A percentile compares a stretch with the other conserved stretches of the same genome.
Evolutionary conservation across 805 yeast species (phyloP).

Genomic region (Barnettozyma salicaria): DNA sequence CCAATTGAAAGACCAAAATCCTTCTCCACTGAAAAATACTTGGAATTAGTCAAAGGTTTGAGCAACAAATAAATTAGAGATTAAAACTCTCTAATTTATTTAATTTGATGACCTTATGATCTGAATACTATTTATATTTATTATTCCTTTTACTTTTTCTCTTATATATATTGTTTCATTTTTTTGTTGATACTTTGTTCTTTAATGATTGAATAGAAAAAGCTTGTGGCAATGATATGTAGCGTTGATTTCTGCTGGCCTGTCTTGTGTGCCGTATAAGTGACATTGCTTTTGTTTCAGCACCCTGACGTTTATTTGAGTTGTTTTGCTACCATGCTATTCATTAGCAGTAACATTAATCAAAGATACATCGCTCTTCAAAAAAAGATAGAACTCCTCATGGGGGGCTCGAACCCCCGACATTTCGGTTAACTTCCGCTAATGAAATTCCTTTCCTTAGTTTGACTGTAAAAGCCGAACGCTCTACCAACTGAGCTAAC

Average conservation of each 20-base stretch:
- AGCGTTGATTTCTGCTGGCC: too few relatives aligned
- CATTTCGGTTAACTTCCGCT: conserved; percentile 18
- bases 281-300: too few relatives aligned
- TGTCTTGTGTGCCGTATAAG: too few relatives aligned
- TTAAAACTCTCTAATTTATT: conserved; percentile 3
- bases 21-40: conserved; percentile 89
- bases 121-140: conserved; percentile 7
- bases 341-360: too few relatives aligned
- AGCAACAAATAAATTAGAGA: conserved; percentile 19
- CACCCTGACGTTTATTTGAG: too few relatives aligned
- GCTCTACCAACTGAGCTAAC: conserved; percentile 20
- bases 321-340: too few relatives aligned
- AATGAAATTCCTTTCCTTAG: conserved; percentile 9
- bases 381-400: conserved; percentile 16
- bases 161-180: conserved; percentile 4
- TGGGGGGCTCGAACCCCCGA: conserved; percentile 21
- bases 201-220: too few relatives aligned
- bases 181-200: not conserved
- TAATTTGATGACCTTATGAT: conserved; percentile 13
- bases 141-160: conserved; percentile 5
- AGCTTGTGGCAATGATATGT: too few relatives aligned
- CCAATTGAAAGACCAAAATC: conserved; percentile 90
- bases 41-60: conserved; percentile 60
- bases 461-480: conserved; percentile 17
- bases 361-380: too few relatives aligned